phyloP scores from a whole-genome alignment of 805 yeast species.

The Yarrowia osloensis region DNA sequence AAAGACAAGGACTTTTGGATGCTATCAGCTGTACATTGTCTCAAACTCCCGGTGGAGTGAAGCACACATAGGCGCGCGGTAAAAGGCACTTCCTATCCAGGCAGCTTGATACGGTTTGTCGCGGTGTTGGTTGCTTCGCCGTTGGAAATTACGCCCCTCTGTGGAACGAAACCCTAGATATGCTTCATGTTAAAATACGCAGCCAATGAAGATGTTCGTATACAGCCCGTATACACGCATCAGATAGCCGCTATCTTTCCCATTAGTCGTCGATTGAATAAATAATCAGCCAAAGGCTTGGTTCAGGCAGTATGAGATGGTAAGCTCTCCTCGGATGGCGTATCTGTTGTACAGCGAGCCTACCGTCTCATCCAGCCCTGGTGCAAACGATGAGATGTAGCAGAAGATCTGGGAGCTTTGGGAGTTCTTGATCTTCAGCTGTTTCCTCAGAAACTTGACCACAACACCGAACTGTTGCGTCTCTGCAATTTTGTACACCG shows the following conservation, averaged over 20 bases:
- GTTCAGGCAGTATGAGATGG: conserved; percentile 42
- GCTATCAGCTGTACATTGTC: no score
- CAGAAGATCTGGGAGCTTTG: conserved; percentile 43
- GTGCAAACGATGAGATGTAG: conserved; percentile 47
- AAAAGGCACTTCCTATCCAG: neutral
- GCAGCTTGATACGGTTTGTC: neutral
- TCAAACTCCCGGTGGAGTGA: no score
- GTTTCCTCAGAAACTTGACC: conserved; percentile 48
- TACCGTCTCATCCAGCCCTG: conserved; percentile 45
- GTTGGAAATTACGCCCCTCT: neutral
- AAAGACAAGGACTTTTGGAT: neutral
- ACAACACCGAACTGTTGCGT: conserved; percentile 52
- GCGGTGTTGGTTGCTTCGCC: neutral
- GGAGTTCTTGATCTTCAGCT: conserved; percentile 40
- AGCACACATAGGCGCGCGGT: neutral
- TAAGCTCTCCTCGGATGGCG: conserved; percentile 40
- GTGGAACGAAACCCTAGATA: neutral
- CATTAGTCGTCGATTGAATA: conserved; percentile 13
- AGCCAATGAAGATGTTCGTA: neutral
- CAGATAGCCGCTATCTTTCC: neutral
- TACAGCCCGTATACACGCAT: neutral
- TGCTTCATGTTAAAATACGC: neutral
- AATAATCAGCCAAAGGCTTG: conserved; percentile 43
- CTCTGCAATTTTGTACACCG: conserved; percentile 49
- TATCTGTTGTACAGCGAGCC: conserved; percentile 39